Base-by-base conservation (phyloP, 805 yeast species). In the Suhomyces sp. region DNA sequence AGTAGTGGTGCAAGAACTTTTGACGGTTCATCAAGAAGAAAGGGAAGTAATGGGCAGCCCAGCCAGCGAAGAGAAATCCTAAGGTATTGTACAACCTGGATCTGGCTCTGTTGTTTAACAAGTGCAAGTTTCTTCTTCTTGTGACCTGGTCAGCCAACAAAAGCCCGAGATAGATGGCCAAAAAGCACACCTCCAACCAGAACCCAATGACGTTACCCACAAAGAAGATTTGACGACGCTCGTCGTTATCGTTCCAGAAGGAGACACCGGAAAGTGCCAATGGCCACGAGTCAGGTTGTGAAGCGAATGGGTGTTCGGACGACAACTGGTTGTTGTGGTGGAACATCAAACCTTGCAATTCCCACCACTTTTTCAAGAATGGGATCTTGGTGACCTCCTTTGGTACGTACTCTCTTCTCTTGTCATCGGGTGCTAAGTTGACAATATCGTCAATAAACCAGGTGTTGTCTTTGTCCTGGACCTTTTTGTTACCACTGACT, bases 281-380 rank as follows among this genome's bases (percentile, higher is more conserved):
- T 17, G 99, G 99, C 99, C 99, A 94, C 6, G 86, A 74, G 58
- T 84, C 81, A 2, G 99, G 99, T 57, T 84, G 85, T 4, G 97
- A 90, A 8, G 97, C 97, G 76, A 89, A 94, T 46, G 99, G 99
- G 71, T 94, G 99, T 24, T 88, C 90, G 13, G 92, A 80, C 1
- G 91, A 80, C 59, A 94, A 78, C 60, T 86, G 85, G 73, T 93
- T 94, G 74, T 94, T 94, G 65, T 92, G 97, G 56, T 84, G 83
- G 77, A 94, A 91, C 99, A 94, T 94, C 55, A 82, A 77, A 29
- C 78, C 70, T 73, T 94, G 99, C 56, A 92, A 77, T 71, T 94
- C 98, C 72, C 84, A 76, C 91, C 96, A 94, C 71, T 94, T 94
- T 55, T 76, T 80, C 59, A 90, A 78, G 75, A 94, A 94, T 52